phyloP scores from a whole-genome alignment of 768 basidiomycete species.

The Mrakia gelida region DNA sequence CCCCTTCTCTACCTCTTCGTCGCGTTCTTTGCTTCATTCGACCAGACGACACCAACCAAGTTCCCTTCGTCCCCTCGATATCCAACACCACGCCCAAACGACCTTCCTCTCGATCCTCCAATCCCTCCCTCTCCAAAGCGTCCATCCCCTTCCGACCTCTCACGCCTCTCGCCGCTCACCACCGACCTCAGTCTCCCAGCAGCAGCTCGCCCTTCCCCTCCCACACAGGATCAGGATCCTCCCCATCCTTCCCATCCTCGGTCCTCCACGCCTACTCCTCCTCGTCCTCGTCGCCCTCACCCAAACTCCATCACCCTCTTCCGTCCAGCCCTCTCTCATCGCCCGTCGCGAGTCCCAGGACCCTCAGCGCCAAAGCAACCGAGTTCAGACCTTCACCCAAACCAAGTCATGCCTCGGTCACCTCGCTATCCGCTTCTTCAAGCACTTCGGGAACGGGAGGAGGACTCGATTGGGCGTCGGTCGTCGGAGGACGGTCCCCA shows the following conservation, averaged over 20 bases:
- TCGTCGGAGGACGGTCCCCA: constrained; percentile 44
- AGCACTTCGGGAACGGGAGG: neutral
- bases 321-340: constrained; percentile 11
- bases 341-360: constrained; percentile 19
- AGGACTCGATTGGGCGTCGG: constrained; percentile 20
- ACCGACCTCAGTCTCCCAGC: constrained; percentile 14
- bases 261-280: neutral
- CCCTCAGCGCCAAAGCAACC: constrained; percentile 24
- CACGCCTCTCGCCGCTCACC: constrained; percentile 13
- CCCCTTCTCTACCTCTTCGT: constrained; percentile 59
- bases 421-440: neutral
- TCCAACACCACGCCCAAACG: constrained; percentile 31
- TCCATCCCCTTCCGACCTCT: constrained; percentile 28
- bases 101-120: constrained; percentile 32
- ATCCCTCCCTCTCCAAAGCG: constrained; percentile 32
- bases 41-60: constrained; percentile 42
- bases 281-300: constrained; percentile 7
- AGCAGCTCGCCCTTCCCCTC: constrained; percentile 62
- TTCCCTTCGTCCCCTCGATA: constrained; percentile 30
- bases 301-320: neutral
- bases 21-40: constrained; percentile 56
- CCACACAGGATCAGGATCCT: constrained; percentile 51
- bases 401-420: neutral
- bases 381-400: constrained; percentile 28
- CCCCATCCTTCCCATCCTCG: neutral